Evolutionary conservation across 805 yeast species (phyloP).

Genomic region (Ogataea ganodermae): DNA sequence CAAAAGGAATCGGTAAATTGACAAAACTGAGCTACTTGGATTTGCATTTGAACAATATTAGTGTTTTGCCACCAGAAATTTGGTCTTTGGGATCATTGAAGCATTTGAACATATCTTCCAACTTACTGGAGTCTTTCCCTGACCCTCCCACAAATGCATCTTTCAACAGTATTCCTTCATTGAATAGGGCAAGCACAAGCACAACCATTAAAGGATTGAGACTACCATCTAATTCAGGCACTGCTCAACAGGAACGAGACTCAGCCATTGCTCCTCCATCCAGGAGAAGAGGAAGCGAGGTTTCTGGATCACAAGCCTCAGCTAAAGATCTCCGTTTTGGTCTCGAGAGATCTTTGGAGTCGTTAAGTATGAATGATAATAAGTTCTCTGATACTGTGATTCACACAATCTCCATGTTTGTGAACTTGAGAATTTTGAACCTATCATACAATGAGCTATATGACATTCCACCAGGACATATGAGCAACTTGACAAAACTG

Average conservation of each 20-base stretch:
- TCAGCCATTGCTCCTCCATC: background rate
- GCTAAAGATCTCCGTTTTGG: conserved; percentile 15
- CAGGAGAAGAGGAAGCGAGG: conserved; percentile 18
- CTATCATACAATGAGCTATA: conserved; percentile 80
- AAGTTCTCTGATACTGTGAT: conserved; percentile 77
- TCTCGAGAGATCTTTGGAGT: conserved; percentile 40
- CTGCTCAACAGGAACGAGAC: conserved; percentile 5
- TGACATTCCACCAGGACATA: conserved; percentile 78
- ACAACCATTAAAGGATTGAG: conserved; percentile 5
- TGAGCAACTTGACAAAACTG: conserved; percentile 56
- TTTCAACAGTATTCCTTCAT: conserved; percentile 11
- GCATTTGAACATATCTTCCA: conserved; percentile 70
- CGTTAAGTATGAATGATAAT: conserved; percentile 77
- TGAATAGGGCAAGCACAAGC: conserved; percentile 9
- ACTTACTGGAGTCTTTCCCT: conserved; percentile 62
- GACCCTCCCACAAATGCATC: conserved; percentile 43
- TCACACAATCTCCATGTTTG: conserved; percentile 61
- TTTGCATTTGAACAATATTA: conserved; percentile 81
- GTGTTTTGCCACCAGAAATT: conserved; percentile 63
- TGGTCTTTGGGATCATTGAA: conserved; percentile 63
- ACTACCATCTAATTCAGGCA: background rate
- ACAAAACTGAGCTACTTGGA: conserved; percentile 66
- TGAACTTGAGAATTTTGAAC: conserved; percentile 63
- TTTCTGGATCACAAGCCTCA: conserved; percentile 10
- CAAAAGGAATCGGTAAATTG: conserved; percentile 63